Evolutionary conservation across 1,284 basidiomycete genomes (phyloP).

Genomic region (Sanghuangporus baumii): DNA sequence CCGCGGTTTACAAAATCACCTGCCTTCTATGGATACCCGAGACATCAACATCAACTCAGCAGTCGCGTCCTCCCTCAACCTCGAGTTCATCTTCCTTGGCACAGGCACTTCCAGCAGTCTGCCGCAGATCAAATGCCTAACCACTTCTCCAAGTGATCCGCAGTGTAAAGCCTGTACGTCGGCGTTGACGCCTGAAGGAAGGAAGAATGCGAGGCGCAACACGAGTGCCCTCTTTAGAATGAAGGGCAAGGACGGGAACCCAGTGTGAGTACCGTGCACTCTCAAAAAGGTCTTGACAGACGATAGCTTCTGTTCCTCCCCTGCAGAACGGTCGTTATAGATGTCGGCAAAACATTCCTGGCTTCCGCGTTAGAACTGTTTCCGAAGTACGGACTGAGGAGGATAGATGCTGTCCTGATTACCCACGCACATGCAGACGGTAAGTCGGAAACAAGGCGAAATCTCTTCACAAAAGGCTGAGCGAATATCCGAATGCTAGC

Average conservation of each 20-base stretch:
- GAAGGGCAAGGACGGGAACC: conserved; percentile 42
- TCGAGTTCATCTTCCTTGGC: conserved; percentile 66
- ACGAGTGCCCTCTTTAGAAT: conserved; percentile 62
- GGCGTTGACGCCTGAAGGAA: conserved; percentile 56
- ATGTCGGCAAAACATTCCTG: conserved; percentile 78
- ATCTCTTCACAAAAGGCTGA: not conserved
- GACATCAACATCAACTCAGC: not conserved
- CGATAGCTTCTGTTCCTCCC: conserved; percentile 10
- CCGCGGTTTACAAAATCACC: not conserved
- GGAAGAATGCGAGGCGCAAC: conserved; percentile 72
- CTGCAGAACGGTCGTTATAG: conserved; percentile 65
- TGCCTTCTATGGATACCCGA: conserved; percentile 2
- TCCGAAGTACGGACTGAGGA: conserved; percentile 65
- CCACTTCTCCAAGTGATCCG: conserved; percentile 40
- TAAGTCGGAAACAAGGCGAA: conserved; percentile 27
- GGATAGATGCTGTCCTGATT: conserved; percentile 73
- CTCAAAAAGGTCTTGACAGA: not conserved
- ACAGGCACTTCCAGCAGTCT: conserved; percentile 71
- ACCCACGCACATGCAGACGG: conserved; percentile 80
- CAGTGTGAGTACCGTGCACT: conserved; percentile 39
- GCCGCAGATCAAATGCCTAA: conserved; percentile 61
- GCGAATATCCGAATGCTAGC: conserved; percentile 37
- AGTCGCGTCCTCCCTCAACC: not conserved
- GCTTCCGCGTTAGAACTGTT: conserved; percentile 76
- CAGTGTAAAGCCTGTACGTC: conserved; percentile 65